Evolutionary conservation across 805 yeast genomes (phyloP).

Genomic region (Millerozyma miso): DNA sequence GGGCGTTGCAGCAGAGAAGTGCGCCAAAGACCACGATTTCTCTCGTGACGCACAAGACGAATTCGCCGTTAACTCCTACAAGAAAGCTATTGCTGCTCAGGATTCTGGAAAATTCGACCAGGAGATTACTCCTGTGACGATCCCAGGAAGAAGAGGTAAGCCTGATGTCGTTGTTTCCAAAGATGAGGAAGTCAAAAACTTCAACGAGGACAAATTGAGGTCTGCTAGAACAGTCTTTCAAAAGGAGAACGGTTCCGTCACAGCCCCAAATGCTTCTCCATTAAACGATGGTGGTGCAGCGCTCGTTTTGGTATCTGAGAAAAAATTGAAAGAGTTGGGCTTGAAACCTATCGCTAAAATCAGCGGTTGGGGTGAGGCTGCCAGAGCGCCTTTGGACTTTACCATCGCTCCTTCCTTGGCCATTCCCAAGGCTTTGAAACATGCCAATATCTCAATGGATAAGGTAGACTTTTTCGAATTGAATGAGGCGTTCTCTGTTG

Average conservation of each 20-base stretch:
- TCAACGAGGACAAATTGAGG: conserved; percentile 72
- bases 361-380: conserved; percentile 97
- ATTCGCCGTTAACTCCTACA: conserved; percentile 80
- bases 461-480: conserved; percentile 90
- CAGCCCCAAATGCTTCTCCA: conserved; percentile 96
- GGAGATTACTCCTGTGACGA: conserved; percentile 84
- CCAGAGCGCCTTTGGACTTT: conserved; percentile 89
- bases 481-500: conserved; percentile 97
- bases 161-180: conserved; percentile 66
- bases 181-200: conserved; percentile 82
- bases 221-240: conserved; percentile 93
- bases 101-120: conserved; percentile 72
- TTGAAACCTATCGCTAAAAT: conserved; percentile 87
- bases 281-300: conserved; percentile 99
- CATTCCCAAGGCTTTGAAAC: conserved; percentile 91
- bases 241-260: conserved; percentile 90
- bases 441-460: conserved; percentile 60
- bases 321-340: conserved; percentile 78
- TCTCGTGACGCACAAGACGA: conserved; percentile 87
- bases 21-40: conserved; percentile 76
- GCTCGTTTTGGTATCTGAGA: conserved; percentile 78
- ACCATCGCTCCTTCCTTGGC: conserved; percentile 95
- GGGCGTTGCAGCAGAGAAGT: conserved; percentile 98
- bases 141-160: conserved; percentile 86
- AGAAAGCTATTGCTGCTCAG: conserved; percentile 79